These are phyloP conservation scores for Rhamnella rubrinervis DNA, from an alignment of 331 rosid genomes.

Conservation along the genomic window DNA sequence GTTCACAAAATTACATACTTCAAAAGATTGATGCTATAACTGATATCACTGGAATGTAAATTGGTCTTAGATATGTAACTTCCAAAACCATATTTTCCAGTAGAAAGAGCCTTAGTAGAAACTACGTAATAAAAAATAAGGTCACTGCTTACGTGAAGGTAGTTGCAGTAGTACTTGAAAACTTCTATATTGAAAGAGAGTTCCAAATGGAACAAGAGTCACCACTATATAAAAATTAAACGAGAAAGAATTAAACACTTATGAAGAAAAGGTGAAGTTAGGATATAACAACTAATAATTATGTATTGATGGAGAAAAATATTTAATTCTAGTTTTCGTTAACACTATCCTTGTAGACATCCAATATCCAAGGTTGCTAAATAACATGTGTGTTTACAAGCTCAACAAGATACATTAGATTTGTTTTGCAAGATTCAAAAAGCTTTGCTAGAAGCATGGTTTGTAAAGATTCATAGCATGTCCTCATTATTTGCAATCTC, in stretches of 20 bases:
- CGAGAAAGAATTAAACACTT: not conserved
- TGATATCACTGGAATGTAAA: constrained; percentile 75
- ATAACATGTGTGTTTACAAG: no score
- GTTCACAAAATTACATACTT: constrained; percentile 53
- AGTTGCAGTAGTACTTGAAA: constrained; percentile 94
- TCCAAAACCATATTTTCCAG: constrained; percentile 72
- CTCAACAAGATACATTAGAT: no score
- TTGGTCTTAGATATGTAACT: constrained; percentile 68
- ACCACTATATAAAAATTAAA: constrained; percentile 12
- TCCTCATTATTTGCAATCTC: constrained; percentile 90
- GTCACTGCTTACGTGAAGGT: constrained; percentile 99
- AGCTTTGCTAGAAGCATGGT: no score
- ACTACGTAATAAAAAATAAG: constrained; percentile 79
- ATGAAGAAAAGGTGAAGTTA: not conserved
- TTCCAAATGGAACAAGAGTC: constrained; percentile 14
- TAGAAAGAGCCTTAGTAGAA: constrained; percentile 83
- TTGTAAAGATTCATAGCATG: constrained; percentile 65
- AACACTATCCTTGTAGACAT: no score
- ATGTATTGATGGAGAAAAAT: not conserved
- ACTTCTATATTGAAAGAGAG: constrained; percentile 38
- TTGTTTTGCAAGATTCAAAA: no score
- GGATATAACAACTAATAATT: constrained; percentile 10
- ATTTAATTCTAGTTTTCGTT: no score
- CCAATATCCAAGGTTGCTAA: no score
- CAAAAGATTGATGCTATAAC: constrained; percentile 64